Conservation (phyloP, 1,284 basidiomycete species). For the Pseudozyma sp. region DNA sequence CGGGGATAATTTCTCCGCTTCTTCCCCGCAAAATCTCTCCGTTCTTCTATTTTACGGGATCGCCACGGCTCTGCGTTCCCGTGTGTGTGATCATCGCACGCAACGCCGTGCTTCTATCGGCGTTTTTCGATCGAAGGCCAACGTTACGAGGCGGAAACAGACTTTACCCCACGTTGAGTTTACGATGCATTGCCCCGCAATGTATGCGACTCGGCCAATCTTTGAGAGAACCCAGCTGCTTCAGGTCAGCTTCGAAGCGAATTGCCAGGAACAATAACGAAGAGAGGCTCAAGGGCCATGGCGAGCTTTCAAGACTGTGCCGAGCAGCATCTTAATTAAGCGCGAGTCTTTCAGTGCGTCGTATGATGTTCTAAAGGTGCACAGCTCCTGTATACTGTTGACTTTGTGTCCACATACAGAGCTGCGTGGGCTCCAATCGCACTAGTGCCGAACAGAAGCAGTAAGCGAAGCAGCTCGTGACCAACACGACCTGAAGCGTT, state of each 20-base stretch:
- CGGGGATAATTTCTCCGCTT: not conserved
- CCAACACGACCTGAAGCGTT: slow-evolving; percentile 18
- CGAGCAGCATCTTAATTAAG: not conserved
- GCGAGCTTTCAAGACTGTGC: not conserved
- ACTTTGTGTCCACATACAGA: not conserved
- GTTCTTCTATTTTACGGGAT: too few species aligned
- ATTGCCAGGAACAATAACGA: not conserved
- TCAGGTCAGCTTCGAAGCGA: slow-evolving; percentile 3
- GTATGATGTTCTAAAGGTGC: not conserved
- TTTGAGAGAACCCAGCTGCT: not conserved
- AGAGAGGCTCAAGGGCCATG: slow-evolving; percentile 1
- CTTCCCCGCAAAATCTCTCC: not conserved
- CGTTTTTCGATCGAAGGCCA: too few species aligned
- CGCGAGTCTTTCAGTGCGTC: not conserved
- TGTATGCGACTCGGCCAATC: not conserved
- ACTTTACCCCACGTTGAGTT: too few species aligned
- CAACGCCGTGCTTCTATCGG: too few species aligned
- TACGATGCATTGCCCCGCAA: too few species aligned
- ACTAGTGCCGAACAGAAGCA: slow-evolving; percentile 1
- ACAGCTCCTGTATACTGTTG: not conserved
- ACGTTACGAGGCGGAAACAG: too few species aligned
- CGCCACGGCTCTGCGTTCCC: too few species aligned
- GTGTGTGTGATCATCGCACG: too few species aligned
- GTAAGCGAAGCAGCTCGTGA: slow-evolving; percentile 24
- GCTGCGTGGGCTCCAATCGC: not conserved